Percentiles rank a stretch among this genome's conserved stretches.
Evolutionary conservation across 345 rosid genomes (phyloP).

Genomic region (Camelina neglecta): DNA sequence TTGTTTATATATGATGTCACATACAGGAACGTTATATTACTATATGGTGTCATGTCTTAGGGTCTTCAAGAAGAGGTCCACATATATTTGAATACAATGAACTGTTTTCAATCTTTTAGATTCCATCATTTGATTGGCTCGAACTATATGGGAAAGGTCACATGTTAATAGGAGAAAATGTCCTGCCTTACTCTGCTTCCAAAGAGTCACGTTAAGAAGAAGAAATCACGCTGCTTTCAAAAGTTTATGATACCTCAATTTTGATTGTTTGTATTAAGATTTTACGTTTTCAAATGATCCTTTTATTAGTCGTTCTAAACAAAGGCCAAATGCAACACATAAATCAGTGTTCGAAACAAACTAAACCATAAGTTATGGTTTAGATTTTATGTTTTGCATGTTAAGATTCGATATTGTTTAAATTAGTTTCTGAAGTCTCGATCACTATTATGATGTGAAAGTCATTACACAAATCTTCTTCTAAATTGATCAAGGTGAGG

Average conservation of each 20-base stretch:
- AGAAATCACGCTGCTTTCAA: not conserved
- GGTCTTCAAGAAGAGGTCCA: conserved; percentile 15
- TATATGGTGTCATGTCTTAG: conserved; percentile 37
- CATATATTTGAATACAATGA: not conserved
- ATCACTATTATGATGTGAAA: not conserved
- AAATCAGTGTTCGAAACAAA: not conserved
- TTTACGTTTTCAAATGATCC: not conserved
- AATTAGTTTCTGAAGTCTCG: not conserved
- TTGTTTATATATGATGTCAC: not conserved
- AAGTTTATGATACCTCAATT: not conserved
- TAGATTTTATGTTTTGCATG: not conserved
- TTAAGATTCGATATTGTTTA: not conserved
- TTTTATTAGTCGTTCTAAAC: not conserved
- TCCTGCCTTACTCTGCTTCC: conserved; percentile 11
- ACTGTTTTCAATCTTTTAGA: not conserved
- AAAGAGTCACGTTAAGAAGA: conserved; percentile 33
- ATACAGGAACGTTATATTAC: conserved; percentile 2
- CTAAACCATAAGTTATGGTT: not conserved
- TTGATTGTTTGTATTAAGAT: not conserved
- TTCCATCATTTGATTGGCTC: conserved; percentile 6
- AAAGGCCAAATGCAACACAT: not conserved
- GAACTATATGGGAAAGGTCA: conserved; percentile 34
- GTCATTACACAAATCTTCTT: not conserved
- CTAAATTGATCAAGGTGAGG: not conserved
- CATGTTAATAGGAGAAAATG: conserved; percentile 22